Percentiles rank a stretch among this genome's conserved stretches.
phyloP scores from a whole-genome alignment of 2,329 filamentous ascomycete genomes.

The Colletotrichum karsti region DNA sequence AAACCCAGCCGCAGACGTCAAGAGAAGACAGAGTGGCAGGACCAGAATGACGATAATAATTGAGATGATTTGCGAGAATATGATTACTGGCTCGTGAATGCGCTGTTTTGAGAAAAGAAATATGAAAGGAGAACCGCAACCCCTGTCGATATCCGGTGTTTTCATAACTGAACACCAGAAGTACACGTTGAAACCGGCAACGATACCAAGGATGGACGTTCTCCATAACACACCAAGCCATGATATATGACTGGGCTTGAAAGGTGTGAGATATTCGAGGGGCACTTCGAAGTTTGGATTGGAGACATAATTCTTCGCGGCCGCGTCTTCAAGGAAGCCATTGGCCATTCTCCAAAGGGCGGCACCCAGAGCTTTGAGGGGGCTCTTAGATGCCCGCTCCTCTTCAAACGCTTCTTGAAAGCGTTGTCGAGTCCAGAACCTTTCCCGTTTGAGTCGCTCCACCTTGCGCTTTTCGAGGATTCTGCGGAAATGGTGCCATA shows the following conservation, averaged over 20 bases:
- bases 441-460: background rate
- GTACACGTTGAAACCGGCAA: background rate
- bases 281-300: background rate
- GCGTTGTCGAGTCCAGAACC: background rate
- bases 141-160: background rate
- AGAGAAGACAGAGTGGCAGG: background rate
- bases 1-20: background rate
- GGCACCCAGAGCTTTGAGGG: background rate
- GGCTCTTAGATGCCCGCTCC: background rate
- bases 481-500: background rate
- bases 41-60: background rate
- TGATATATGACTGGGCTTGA: background rate
- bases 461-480: background rate
- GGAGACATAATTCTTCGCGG: background rate
- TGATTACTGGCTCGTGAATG: background rate
- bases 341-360: background rate
- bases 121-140: background rate
- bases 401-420: background rate
- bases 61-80: background rate
- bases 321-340: background rate
- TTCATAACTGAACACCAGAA: background rate
- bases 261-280: background rate
- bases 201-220: background rate
- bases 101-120: background rate
- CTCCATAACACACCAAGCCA: background rate